Percentiles rank a stretch among this genome's conserved stretches.
Conservation (phyloP, 1,139 yeast species). For the Yamadazyma buinensis region DNA sequence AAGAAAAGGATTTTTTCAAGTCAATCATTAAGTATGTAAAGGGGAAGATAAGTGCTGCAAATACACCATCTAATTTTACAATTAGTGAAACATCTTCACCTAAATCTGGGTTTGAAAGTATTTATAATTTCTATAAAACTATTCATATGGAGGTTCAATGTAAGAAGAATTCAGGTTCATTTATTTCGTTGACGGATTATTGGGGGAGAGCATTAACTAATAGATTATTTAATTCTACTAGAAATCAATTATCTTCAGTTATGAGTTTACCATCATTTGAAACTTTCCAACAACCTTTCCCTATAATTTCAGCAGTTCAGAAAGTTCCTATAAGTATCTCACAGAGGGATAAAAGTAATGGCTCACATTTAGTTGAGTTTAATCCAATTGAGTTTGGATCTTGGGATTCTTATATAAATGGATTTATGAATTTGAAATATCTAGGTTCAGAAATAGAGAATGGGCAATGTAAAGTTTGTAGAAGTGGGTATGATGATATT, state of each 20-base stretch:
- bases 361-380: conserved; percentile 46
- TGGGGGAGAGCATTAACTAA: conserved; percentile 63
- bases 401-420: conserved; percentile 51
- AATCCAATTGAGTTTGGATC: conserved; percentile 71
- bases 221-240: conserved; percentile 31
- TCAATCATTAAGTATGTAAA: background rate
- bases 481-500: conserved; percentile 62
- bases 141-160: conserved; percentile 50
- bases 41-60: background rate
- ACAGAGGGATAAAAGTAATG: too few relatives aligned
- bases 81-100: too few relatives aligned
- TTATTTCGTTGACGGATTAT: conserved; percentile 60
- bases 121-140: conserved; percentile 44
- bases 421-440: conserved; percentile 51
- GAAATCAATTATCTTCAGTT: conserved; percentile 17
- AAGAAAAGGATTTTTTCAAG: background rate
- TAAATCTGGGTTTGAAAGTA: conserved; percentile 19
- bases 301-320: conserved; percentile 36
- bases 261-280: conserved; percentile 18
- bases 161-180: conserved; percentile 51
- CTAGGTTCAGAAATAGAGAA: conserved; percentile 41
- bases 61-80: too few relatives aligned
- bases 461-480: conserved; percentile 38
- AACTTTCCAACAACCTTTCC: conserved; percentile 37
- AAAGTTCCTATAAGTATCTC: conserved; percentile 23